Conservation (phyloP, 306 rosid species). For the Cajanus cajan region DNA sequence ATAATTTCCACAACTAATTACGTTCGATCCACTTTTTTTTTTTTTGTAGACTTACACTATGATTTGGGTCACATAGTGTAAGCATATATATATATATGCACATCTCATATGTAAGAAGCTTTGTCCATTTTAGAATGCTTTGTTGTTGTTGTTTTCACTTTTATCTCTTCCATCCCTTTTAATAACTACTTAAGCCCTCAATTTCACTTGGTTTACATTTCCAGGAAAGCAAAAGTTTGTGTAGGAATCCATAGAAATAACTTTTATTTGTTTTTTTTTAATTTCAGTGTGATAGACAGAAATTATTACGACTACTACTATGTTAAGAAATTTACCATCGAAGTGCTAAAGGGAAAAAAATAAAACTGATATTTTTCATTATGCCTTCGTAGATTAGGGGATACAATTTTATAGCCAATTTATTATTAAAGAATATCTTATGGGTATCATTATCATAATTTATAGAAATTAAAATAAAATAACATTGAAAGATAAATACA, state of each 20-base stretch:
- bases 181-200: background rate
- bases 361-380: no score
- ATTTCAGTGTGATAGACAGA: background rate
- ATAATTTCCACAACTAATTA: background rate
- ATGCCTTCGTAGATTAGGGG: no score
- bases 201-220: background rate
- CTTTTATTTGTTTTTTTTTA: background rate
- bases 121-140: background rate
- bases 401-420: no score
- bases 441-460: no score
- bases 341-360: no score
- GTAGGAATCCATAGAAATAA: background rate
- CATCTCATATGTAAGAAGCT: background rate
- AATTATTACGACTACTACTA: no score
- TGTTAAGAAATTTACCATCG: no score
- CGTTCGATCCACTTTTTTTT: background rate
- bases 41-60: background rate
- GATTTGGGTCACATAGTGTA: background rate
- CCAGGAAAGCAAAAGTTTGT: background rate
- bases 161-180: background rate
- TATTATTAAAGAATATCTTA: no score
- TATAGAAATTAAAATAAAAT: no score
- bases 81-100: background rate
- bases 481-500: no score
- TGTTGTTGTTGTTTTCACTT: background rate